Base-by-base conservation (phyloP, 2,329 filamentous ascomycete species). In the Ceratocystis cubensis region DNA sequence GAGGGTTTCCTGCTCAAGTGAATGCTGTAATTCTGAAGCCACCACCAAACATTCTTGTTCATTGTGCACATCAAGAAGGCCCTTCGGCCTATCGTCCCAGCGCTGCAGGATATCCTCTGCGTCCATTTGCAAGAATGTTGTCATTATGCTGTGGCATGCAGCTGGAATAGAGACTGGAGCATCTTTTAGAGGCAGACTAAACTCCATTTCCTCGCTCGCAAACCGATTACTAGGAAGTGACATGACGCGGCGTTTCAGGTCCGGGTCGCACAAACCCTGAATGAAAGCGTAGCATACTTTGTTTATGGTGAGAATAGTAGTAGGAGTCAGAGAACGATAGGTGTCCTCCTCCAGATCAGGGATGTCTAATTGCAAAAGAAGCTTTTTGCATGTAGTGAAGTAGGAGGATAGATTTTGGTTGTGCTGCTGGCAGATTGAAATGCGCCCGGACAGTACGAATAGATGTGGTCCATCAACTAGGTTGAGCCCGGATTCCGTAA, bases 251-350 rank as follows among this genome's bases (percentile, higher is more conserved):
- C 59, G 44, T 50, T 56, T 61, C 7, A 68, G 61, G 6, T 53
- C 20, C 1, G 53, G 25, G 17, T 68, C 64, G 8, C 28, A 48
- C 28, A 68, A 53, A 2, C 67, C 67, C 30, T 64, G 64, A 33
- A 68, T 64, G 45, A 68, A 64, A 15, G 64, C 67, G 61, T 61
- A 68, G 45, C 67, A 66, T n/a, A 68, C 64, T 13, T 64, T 66
- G 61, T 57, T 66, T 3, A 68, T 37, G 4, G 67, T 68, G 7
- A 66, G 30, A 37, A 46, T 37, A 33, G 22, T 48, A 10, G 13
- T 33, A 5, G 33, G 22, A 13, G 45, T 33, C 20, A 46, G 17
- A 6, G 15, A 33, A 4, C n/a, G 15, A 7, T 41, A 56, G 20
- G 28, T 64, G 30, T 17, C n/a, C 22, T 67, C 63, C 13, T 68